Base-by-base conservation (phyloP, 139 green algal species). In the Chlorella sp. region DNA sequence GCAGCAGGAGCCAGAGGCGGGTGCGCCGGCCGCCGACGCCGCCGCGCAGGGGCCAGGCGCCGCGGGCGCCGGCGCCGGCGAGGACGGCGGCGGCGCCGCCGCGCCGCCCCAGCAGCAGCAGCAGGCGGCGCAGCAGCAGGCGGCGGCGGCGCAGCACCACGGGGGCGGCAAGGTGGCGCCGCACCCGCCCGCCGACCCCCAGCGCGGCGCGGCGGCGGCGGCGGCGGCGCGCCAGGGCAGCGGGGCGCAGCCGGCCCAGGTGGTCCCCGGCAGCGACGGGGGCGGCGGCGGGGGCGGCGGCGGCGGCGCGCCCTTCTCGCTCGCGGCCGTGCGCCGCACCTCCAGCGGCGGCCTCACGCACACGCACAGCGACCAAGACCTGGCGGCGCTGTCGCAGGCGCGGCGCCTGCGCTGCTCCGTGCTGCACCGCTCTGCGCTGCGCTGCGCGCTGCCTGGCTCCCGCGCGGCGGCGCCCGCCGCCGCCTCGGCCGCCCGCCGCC, bases 41-140 rank as follows among this genome's bases (percentile, higher is more conserved):
- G 15, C 5, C 36, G 23, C 29, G 46, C 38, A 38, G 0, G 5
- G 8, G 8, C 21, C 8, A 40, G 42, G 38, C 42, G 51, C 36
- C 2, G 45, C 45, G 2, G 65, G 38, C 29, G 43, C 9, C 29
- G 45, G 29, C 31, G 43, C 65, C 21, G 23, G 40, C 67, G 50
- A 33, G 31, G 67, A 48, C 67, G 46, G 6, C 67, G 35, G 41
- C 33, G 67, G 15, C 29, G 1, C 65, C 8, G 14, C 40, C 15
- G 42, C 40, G 42, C 65, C 56, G n/a, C 60, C 43, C 35, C 60
- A 67, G 60, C 60, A 67, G 56, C 27, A 15, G 60, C 60, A 67
- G 60, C 12, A 40, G 59, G 60, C 8, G 5, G 15, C 2, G 38
- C 62, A 51, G 62, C 62, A 69, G 62, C 40, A 55, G 41, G 35